Evolutionary conservation across 768 basidiomycete genomes (phyloP), one percentile per base, ranked within the genome.

Genomic region (Tulasnella sp.): DNA sequence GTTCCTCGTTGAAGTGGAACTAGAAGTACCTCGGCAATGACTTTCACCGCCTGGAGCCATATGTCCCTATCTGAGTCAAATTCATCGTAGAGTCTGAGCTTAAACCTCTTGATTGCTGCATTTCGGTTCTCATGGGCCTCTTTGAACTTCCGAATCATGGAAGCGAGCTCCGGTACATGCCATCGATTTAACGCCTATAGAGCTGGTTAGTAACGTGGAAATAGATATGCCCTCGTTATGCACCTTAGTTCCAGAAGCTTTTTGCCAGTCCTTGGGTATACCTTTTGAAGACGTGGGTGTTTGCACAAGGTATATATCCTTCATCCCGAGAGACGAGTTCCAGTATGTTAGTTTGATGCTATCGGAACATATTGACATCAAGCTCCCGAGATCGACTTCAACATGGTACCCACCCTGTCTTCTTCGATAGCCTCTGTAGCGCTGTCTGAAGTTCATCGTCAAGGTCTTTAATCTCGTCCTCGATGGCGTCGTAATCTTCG

Each of bases 231-330:
- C 6, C 29, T 20, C 32, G 7, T 37, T 20, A 53, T 64, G 31
- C 48, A 85, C 90, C 73, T 95, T 92, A 0, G 87, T 92, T 6
- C 76, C 72, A 12, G 77, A 71, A 34, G 71, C 75, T 66, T 92
- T 90, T 10, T 73, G 76, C 92, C 93, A 98, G 52, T 80, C 74
- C 24, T 76, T 72, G 0, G 91, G 91, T n/a, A 86, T 71, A 52
- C 76, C 72, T 58, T 81, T 74, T 52, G 76, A 65, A 1, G 64
- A 66, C 1, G 72, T 67, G 16, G 78, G 70, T 8, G 79, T 81
- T 67, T 92, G 83, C 15, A 96, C 71, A 6, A 91, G 75, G 63
- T 89, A 93, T 29, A 95, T 91, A 62, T 96, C 92, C 83, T 93
- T 93, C 45, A 79, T 86, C 4, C 92, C 91, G 44, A 72, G 70